Evolutionary conservation across 1,284 basidiomycete genomes (phyloP), one percentile per base, ranked within the genome.

Genomic region (Sanguinoderma infundibulare): DNA sequence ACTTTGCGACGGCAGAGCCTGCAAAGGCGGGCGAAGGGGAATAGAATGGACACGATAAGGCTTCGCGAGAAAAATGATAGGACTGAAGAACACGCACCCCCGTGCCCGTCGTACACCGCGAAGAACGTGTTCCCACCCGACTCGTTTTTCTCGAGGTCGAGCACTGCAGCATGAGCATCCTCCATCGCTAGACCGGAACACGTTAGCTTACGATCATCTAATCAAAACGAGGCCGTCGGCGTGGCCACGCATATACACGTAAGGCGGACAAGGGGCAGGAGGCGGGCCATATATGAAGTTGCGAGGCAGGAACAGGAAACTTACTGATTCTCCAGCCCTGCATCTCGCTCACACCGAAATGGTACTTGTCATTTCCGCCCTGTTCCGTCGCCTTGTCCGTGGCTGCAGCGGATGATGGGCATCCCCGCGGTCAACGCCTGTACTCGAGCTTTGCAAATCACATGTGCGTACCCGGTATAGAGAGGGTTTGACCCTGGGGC

Each of bases 241-340:
- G 20, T 32, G 49, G 49, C 34, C 32, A 15, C 30, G 34, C 34
- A 20, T 17, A 51, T 20, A 51, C 49, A 36, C 49, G 32, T 35
- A 36, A 60, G 63, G 30, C 53, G 32, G 39, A 35, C 34, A 42
- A 52, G 55, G 58, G 38, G 32, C 53, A 58, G 47, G 42, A 28
- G 56, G 44, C 38, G 59, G 34, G 49, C 34, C 30, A 24, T 32
- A 51, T 15, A 32, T 14, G 17, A n/a, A 14, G n/a, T n/a, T n/a
- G 20, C 1, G 49, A 51, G 32, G 49, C 49, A 17, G 20, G 32
- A 53, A 57, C 26, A 17, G 28, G 17, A 53, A 6, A 83, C 96
- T 78, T 71, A 98, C 97, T 91, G 79, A 98, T 93, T 78, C 98
- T 86, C 98, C 98, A 99, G 69, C 98, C 98, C 79, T 99, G 98